Conservation (phyloP, 1,284 basidiomycete genomes). For the Austroboletus novae-zelandiae region DNA sequence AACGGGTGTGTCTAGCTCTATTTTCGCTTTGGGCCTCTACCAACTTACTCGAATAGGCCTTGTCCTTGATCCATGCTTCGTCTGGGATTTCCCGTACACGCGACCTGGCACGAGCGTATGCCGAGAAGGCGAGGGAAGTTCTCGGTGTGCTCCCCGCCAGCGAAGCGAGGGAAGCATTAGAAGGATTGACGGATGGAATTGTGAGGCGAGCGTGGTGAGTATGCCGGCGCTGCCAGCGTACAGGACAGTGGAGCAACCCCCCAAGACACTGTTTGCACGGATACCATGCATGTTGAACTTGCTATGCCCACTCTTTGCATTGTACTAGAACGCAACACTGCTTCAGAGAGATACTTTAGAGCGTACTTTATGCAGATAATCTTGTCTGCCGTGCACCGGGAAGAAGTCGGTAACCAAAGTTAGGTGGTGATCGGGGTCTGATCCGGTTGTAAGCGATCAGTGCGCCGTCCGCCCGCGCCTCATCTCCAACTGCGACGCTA, state of each 20-base stretch:
- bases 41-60: constrained; percentile 49
- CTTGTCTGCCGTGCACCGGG: not conserved
- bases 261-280: not conserved
- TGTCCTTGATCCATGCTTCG: constrained; percentile 70
- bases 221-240: not conserved
- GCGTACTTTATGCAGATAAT: constrained; percentile 2
- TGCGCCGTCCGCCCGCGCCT: not conserved
- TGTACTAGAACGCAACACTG: not conserved
- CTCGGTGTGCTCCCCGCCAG: constrained; percentile 78
- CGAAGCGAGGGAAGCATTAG: constrained; percentile 74
- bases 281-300: constrained; percentile 8
- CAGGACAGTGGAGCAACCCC: too few species aligned
- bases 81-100: constrained; percentile 81
- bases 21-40: not conserved
- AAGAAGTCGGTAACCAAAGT: too few species aligned
- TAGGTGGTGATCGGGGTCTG: constrained; percentile 10
- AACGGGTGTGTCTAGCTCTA: constrained; percentile 51
- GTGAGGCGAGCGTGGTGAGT: constrained; percentile 38
- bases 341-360: too few species aligned
- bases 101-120: constrained; percentile 76
- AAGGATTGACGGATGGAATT: constrained; percentile 61
- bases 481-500: constrained; percentile 8
- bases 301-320: not conserved
- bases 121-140: constrained; percentile 72
- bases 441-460: not conserved